Evolutionary conservation across 257 asterid species (phyloP), one percentile per base, ranked within the genome.

Genomic region (Salvia rosmarinus): DNA sequence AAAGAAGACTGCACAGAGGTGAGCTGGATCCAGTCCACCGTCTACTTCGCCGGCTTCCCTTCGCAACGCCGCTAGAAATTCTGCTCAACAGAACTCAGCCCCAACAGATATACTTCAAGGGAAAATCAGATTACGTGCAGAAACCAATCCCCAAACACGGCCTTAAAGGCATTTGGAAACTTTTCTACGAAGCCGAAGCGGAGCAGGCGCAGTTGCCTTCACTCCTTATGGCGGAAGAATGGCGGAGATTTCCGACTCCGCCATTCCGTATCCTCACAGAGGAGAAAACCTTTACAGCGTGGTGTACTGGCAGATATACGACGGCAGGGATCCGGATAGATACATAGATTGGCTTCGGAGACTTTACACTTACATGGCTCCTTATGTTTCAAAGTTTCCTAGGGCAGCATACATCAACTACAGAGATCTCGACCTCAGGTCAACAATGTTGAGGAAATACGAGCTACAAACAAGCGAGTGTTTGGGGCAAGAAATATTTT

Each of bases 201-300:
- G 6, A 2, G 1, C 3, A 0, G n/a, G 62, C 34, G 6, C 3
- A 3, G 2, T 4, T 13, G 0, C 10, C 19, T 1, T 61, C 8
- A 7, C 19, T 7, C 62, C 76, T 0, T 49, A 60, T 3, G 61
- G 76, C 2, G 76, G 76, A 46, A 59, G 25, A 59, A 71, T 59
- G 61, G 61, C 46, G 2, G 68, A 71, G 3, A 34, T 71, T 12
- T 19, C 76, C 0, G 37, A 34, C 61, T 81, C 83, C 4, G 80
- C 74, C 57, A 65, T 57, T 20, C 85, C 85, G 0, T 83, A 69
- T 51, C 82, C 83, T 4, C 88, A 83, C 14, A 25, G 30, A 25
- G 30, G 30, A n/a, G n/a, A 25, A 25, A 25, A 25, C 30, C 30
- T 25, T 1, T 25, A 25, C 30, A 25, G 30, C 30, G 30, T 25